Evolutionary conservation across 2,329 filamentous ascomycete genomes (phyloP), one percentile per base, ranked within the genome.

Genomic region (Xylariaceae sp.): DNA sequence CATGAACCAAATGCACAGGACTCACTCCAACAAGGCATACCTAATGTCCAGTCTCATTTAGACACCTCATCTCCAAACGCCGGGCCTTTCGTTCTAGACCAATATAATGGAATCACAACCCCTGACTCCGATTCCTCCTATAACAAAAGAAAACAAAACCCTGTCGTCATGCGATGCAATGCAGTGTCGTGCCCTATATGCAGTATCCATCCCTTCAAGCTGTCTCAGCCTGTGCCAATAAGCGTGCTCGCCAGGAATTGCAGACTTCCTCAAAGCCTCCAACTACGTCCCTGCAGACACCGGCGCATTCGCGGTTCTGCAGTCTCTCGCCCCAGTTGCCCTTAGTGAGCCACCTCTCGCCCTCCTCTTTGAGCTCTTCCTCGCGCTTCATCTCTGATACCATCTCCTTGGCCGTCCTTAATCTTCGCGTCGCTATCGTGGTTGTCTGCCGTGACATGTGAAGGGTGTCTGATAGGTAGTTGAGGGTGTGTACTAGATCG

Each of bases 371-470:
- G 31, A 85, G 76, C 61, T 96, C 90, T 52, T 89, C 85, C 62
- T 97, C 94, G 51, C 82, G 81, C 56, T 85, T 81, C 74, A 96
- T 85, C 61, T 96, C 92, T 2, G 85, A 82, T 1, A 97, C 86
- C 53, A 95, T 82, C 65, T 95, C 91, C 60, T 86, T 88, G 6
- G 89, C 90, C 33, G 83, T 88, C 58, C 87, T 86, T 45, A 99
- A 73, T 40, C 90, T 81, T 48, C 94, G 78, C 2, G 86, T 85
- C 1, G 92, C 94, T 10, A 87, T 86, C 3, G 84, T 87, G 0
- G 89, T 94, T 1, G 89, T 87, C 69, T 97, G 92, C 11, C 90
- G 85, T 31, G 87, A 90, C 86, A 97, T 96, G 69, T 97, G 92
- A 32, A 99, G 76, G 3, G 89, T 91, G 66, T 99, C 94, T 6